phyloP scores from a whole-genome alignment of 2,329 filamentous ascomycete species.

The Arthrobotrys iridis region DNA sequence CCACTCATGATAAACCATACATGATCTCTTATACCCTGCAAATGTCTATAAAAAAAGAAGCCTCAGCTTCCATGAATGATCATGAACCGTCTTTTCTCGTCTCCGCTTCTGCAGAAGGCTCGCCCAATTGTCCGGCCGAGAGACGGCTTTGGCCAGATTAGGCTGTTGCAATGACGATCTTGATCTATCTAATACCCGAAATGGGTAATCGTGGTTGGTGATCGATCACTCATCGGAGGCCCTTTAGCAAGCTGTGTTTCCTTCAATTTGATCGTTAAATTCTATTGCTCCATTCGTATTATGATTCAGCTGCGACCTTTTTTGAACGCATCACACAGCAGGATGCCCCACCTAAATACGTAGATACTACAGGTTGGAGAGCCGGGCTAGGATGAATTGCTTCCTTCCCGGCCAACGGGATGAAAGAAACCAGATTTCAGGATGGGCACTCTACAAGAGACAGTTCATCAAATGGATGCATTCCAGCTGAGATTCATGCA shows the following conservation, averaged over 20 bases:
- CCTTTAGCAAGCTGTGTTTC: background rate
- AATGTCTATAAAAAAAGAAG: background rate
- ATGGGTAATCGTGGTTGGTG: background rate
- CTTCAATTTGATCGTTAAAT: background rate
- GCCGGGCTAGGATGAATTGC: background rate
- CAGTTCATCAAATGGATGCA: background rate
- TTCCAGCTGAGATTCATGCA: background rate
- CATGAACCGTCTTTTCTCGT: background rate
- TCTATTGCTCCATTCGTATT: too few relatives aligned
- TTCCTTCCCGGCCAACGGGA: background rate
- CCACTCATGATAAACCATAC: too few relatives aligned
- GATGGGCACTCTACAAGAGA: background rate
- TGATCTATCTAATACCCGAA: background rate
- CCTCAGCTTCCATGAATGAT: background rate
- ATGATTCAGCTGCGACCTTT: background rate
- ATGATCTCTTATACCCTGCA: background rate
- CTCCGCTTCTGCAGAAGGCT: slow-evolving; percentile 9
- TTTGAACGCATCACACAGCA: background rate
- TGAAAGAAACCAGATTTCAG: background rate
- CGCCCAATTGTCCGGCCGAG: background rate
- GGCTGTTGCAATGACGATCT: slow-evolving; percentile 17
- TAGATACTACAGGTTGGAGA: background rate
- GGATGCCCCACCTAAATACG: background rate
- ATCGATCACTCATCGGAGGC: background rate
- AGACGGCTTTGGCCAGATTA: background rate